Evolutionary conservation across 2,329 filamentous ascomycete genomes (phyloP), one percentile per base, ranked within the genome.

Genomic region (Malbranchea cinnamomea): DNA sequence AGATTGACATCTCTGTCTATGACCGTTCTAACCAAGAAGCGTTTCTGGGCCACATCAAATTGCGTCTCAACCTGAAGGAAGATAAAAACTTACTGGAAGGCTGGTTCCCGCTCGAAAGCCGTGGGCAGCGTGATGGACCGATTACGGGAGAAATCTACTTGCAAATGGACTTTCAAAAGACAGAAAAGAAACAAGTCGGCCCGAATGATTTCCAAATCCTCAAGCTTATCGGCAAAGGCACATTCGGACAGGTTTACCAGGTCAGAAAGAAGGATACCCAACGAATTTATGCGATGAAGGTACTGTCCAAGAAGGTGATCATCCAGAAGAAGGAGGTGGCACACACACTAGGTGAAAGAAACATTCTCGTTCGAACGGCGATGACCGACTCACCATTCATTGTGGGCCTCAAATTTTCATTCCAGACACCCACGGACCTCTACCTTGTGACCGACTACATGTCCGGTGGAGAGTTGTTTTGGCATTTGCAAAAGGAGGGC

Each of bases 401-500:
- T 38, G 89, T 98, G 23, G 87, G 87, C 5, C 67, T 98, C 46
- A 98, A 98, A 49, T 98, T 95, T 52, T 95, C 89, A 0, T 98
- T 98, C 63, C 89, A 98, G 54, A 95, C 89, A 0, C 82, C 85
- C 2, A 89, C 85, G 3, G 89, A 98, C 54, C 70, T 98, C 2
- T 95, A 95, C 52, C 67, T 98, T n/a, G 89, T 98, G 9, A 95
- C 89, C 4, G 89, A 95, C 52, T 98, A 94, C 62, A 95, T 98
- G 89, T 98, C 89, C 10, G 89, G 89, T 22, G 89, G 89, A 34
- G 89, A 98, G 56, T 66, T 98, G 2, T 98, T 98, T 58, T 98
- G 89, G 87, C 89, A 98, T 62, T 60, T 98, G 35, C 89, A 98
- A 52, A 92, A 92, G 50, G 89, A 95, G 52, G 87, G 87, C 29